These are phyloP conservation scores for Hypomontagnella submonticulosa DNA, from an alignment of 495 filamentous ascomycete species.

Conservation along the genomic window DNA sequence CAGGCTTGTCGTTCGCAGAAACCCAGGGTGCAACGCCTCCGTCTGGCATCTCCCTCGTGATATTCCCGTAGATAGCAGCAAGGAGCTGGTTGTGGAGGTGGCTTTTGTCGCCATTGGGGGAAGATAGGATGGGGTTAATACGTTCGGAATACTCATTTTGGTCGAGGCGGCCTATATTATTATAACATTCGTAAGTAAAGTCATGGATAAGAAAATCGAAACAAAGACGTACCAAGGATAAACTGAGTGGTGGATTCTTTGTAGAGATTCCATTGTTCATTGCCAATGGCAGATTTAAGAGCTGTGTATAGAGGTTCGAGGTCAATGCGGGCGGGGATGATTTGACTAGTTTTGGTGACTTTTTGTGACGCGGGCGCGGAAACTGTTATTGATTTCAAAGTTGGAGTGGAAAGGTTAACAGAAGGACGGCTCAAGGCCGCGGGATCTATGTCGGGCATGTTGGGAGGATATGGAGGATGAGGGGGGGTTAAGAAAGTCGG, in stretches of 20 bases:
- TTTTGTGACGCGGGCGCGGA: slow-evolving; percentile 67
- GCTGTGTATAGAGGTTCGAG: slow-evolving; percentile 89
- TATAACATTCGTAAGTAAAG: slow-evolving; percentile 49
- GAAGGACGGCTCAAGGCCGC: slow-evolving; percentile 78
- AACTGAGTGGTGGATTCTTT: slow-evolving; percentile 85
- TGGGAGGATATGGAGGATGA: slow-evolving; percentile 14
- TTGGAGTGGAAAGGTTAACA: slow-evolving; percentile 70
- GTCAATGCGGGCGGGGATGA: slow-evolving; percentile 80
- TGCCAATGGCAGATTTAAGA: slow-evolving; percentile 78
- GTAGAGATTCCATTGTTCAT: slow-evolving; percentile 88
- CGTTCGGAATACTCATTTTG: slow-evolving; percentile 82
- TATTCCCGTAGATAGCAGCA: slow-evolving; percentile 85
- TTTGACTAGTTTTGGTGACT: slow-evolving; percentile 72
- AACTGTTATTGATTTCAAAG: slow-evolving; percentile 70
- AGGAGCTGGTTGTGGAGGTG: slow-evolving; percentile 94
- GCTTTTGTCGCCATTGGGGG: slow-evolving; percentile 73
- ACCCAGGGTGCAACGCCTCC: slow-evolving; percentile 95
- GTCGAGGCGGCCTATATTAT: slow-evolving; percentile 76
- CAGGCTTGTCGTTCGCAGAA: slow-evolving; percentile 94
- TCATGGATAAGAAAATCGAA: slow-evolving; percentile 25
- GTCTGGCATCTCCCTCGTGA: slow-evolving; percentile 87
- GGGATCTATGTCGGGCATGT: slow-evolving; percentile 87
- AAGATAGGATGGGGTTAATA: slow-evolving; percentile 76
- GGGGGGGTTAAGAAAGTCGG: background rate
- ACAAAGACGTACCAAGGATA: slow-evolving; percentile 74